Evolutionary conservation across 106 monocot genomes (phyloP).

Genomic region (Chionographis japonica): DNA sequence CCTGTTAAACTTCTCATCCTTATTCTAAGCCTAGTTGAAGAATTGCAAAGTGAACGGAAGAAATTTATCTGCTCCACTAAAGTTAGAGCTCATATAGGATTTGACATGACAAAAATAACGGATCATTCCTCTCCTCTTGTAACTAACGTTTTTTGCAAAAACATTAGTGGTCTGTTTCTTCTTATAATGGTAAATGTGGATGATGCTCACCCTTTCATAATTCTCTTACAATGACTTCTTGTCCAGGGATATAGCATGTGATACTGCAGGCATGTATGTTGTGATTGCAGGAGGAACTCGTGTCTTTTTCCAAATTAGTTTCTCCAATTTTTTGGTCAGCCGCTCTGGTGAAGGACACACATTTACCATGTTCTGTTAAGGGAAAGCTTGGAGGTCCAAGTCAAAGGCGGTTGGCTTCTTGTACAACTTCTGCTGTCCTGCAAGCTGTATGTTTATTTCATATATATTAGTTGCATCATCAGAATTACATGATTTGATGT

Average conservation of each 20-base stretch:
- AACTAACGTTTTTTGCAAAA: slow-evolving; percentile 11
- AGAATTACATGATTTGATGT: too few relatives aligned
- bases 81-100: slow-evolving; percentile 8
- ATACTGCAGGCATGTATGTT: not conserved
- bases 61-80: slow-evolving; percentile 11
- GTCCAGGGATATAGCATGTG: not conserved
- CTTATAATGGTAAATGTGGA: slow-evolving; percentile 30
- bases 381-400: slow-evolving; percentile 94
- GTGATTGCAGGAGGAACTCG: slow-evolving; percentile 48
- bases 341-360: slow-evolving; percentile 8
- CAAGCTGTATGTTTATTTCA: slow-evolving; percentile 55
- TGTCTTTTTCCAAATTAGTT: slow-evolving; percentile 37
- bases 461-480: not conserved
- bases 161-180: slow-evolving; percentile 19
- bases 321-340: slow-evolving; percentile 55
- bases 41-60: slow-evolving; percentile 37
- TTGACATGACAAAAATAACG: not conserved
- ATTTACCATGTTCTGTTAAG: slow-evolving; percentile 59
- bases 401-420: slow-evolving; percentile 56
- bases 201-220: not conserved
- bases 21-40: slow-evolving; percentile 56
- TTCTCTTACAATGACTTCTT: slow-evolving; percentile 5
- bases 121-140: slow-evolving; percentile 18
- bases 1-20: slow-evolving; percentile 64
- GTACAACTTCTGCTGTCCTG: slow-evolving; percentile 51